Conservation (phyloP, 1,139 yeast species). For the Hanseniaspora sp. region DNA sequence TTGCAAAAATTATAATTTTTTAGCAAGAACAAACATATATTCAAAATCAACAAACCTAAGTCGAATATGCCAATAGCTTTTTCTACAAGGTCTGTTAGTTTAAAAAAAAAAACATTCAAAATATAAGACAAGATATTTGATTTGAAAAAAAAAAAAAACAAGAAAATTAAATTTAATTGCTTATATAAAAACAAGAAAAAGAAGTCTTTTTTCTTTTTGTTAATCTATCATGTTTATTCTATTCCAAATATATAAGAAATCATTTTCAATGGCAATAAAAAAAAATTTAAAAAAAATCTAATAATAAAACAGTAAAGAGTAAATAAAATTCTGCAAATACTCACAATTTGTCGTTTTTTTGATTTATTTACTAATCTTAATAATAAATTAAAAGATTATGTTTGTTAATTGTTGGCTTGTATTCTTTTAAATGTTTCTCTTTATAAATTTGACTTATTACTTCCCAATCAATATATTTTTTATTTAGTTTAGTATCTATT, state of each 20-base stretch:
- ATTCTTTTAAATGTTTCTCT: background rate
- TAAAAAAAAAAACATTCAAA: too few species aligned
- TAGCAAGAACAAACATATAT: too few species aligned
- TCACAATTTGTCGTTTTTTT: too few species aligned
- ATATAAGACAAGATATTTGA: too few species aligned
- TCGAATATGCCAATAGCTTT: too few species aligned
- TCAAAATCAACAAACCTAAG: too few species aligned
- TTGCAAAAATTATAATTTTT: too few species aligned
- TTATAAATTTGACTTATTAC: slow-evolving; percentile 17
- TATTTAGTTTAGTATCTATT: slow-evolving; percentile 18
- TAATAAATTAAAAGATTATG: slow-evolving; percentile 26
- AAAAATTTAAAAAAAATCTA: background rate
- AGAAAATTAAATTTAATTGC: too few species aligned
- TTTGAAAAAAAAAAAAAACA: too few species aligned
- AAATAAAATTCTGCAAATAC: too few species aligned
- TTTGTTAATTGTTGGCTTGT: slow-evolving; percentile 18
- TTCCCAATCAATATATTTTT: slow-evolving; percentile 21
- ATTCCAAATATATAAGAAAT: background rate
- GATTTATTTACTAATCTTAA: slow-evolving; percentile 13
- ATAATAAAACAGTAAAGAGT: background rate
- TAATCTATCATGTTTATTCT: background rate
- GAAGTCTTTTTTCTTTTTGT: background rate
- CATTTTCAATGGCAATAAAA: background rate
- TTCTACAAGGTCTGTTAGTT: too few species aligned
- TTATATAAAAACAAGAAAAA: background rate